Evolutionary conservation across 2,329 filamentous ascomycete species (phyloP).

Genomic region (Salinomyces thailandicus): DNA sequence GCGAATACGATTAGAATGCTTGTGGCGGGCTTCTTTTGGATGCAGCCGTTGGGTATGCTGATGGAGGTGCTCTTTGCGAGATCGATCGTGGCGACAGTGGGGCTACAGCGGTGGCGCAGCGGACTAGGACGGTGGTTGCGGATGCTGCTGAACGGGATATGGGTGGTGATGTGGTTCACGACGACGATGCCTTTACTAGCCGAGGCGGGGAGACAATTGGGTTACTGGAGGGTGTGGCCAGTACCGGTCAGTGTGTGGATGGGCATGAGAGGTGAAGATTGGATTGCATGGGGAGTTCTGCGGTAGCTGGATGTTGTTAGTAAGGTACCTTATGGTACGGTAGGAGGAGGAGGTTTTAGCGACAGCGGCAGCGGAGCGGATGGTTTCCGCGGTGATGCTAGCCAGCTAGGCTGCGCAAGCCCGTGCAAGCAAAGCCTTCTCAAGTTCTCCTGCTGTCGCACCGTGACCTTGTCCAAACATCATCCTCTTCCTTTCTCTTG

Average conservation of each 20-base stretch:
- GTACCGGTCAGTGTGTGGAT: slow-evolving; percentile 16
- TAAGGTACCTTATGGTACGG: too few relatives aligned
- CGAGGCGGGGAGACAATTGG: slow-evolving; percentile 17
- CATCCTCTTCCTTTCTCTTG: too few relatives aligned
- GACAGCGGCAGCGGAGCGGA: too few relatives aligned
- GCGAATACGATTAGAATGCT: slow-evolving; percentile 8
- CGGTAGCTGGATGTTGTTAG: too few relatives aligned
- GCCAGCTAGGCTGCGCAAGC: too few relatives aligned
- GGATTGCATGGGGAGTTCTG: slow-evolving; percentile 12
- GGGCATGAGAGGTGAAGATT: slow-evolving; percentile 11
- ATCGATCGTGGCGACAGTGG: neutral
- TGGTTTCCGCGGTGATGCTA: too few relatives aligned
- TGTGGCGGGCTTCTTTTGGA: slow-evolving; percentile 20
- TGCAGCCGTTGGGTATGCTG: slow-evolving; percentile 20
- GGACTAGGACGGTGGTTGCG: slow-evolving; percentile 3
- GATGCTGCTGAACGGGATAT: slow-evolving; percentile 11
- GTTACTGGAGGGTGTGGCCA: slow-evolving; percentile 20
- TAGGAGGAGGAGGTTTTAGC: too few relatives aligned
- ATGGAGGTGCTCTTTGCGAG: slow-evolving; percentile 12
- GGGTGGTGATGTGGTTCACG: slow-evolving; percentile 16
- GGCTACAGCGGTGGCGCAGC: neutral
- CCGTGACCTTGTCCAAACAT: too few relatives aligned
- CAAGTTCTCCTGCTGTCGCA: too few relatives aligned
- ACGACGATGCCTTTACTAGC: slow-evolving; percentile 15
- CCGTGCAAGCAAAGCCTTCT: too few relatives aligned